These are phyloP conservation scores for Carex kokanica DNA, from an alignment of 176 grass and related monocot species.

Conservation along the genomic window DNA sequence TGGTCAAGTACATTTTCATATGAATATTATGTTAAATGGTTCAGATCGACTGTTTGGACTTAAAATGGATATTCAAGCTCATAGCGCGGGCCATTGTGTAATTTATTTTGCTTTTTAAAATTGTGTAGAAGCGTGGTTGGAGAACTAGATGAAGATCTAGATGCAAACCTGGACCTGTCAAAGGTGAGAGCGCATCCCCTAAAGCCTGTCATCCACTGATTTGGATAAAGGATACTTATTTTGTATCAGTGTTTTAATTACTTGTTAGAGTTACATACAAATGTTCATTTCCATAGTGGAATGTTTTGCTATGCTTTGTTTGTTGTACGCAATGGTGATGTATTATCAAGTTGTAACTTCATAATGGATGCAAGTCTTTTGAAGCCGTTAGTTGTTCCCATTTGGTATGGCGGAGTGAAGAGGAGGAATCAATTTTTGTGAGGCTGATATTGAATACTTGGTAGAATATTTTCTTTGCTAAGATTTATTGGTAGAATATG, in stretches of 20 bases:
- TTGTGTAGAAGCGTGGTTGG: conserved; percentile 68
- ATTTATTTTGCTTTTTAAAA: not conserved
- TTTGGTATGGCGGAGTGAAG: not conserved
- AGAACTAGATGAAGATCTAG: conserved; percentile 81
- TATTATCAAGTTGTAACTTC: conserved; percentile 2
- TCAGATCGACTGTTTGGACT: too few relatives aligned
- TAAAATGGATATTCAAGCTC: too few relatives aligned
- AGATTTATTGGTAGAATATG: not conserved
- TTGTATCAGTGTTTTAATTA: not conserved
- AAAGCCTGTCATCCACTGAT: conserved; percentile 72
- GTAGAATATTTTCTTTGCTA: not conserved
- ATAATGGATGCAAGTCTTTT: not conserved
- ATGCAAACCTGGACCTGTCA: conserved; percentile 65
- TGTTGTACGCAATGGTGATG: not conserved
- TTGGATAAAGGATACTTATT: not conserved
- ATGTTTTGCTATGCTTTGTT: conserved; percentile 2
- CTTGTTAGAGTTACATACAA: not conserved
- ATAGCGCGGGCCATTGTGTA: too few relatives aligned
- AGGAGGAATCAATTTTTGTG: not conserved
- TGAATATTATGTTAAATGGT: too few relatives aligned
- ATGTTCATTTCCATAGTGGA: not conserved
- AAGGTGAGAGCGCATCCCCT: conserved; percentile 75
- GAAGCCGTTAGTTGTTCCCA: not conserved
- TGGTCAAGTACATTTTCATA: too few relatives aligned
- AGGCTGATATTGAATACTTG: not conserved